A percentile compares a stretch with the other conserved stretches of the same genome.
These are phyloP conservation scores for Coriaria nepalensis DNA, from an alignment of 306 rosid genomes.

Conservation along the genomic window DNA sequence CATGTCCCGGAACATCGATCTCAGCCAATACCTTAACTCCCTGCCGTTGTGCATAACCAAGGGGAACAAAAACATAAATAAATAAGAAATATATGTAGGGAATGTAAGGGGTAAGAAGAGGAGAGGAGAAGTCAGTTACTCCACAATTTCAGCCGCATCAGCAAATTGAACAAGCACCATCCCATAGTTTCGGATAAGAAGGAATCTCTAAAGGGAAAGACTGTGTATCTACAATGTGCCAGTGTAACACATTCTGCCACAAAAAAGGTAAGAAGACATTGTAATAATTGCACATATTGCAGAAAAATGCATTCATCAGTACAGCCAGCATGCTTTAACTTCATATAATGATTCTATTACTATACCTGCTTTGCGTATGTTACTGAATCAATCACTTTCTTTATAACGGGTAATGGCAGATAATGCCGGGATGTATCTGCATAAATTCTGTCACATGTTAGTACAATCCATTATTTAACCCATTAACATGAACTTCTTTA, in stretches of 20 bases:
- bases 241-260: constrained; percentile 32
- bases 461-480: neutral
- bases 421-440: constrained; percentile 38
- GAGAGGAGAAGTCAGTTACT: constrained; percentile 12
- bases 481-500: too few species aligned
- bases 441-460: constrained; percentile 6
- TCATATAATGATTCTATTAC: neutral
- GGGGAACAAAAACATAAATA: neutral
- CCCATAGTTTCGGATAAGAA: constrained; percentile 33
- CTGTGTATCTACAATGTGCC: constrained; percentile 38
- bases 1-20: constrained; percentile 37
- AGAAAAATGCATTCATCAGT: neutral
- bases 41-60: constrained; percentile 25
- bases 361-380: constrained; percentile 32
- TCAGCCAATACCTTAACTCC: constrained; percentile 33
- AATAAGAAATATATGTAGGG: neutral
- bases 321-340: neutral
- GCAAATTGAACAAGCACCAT: constrained; percentile 26
- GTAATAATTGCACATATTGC: too few species aligned
- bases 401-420: constrained; percentile 28
- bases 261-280: neutral
- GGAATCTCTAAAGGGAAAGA: constrained; percentile 36
- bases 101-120: neutral
- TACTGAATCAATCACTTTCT: constrained; percentile 33
- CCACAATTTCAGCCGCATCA: constrained; percentile 30